These are phyloP conservation scores for Geranium brycei DNA, from an alignment of 345 rosid species.

Conservation along the genomic window DNA sequence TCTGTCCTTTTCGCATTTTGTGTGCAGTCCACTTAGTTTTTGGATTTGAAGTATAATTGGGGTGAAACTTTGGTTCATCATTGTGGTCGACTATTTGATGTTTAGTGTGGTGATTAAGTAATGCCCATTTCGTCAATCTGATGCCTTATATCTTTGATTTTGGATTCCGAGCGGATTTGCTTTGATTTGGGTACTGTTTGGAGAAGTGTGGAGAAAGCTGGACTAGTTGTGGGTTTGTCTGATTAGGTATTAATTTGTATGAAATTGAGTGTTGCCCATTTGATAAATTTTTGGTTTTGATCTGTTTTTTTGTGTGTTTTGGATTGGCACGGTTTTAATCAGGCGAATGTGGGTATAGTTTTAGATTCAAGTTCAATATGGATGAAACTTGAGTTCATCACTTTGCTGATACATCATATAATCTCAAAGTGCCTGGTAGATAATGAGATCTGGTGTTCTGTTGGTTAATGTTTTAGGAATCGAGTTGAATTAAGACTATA, in stretches of 20 bases:
- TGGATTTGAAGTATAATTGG: no score
- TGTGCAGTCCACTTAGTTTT: no score
- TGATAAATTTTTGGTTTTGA: no score
- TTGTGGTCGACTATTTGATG: neutral
- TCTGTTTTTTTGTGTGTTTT: no score
- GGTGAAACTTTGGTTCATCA: no score
- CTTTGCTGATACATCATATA: neutral
- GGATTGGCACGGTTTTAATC: neutral
- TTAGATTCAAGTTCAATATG: neutral
- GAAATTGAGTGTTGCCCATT: no score
- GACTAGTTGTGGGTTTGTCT: neutral
- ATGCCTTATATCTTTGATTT: neutral
- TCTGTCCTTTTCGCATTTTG: no score
- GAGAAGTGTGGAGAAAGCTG: neutral
- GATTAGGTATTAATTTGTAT: neutral
- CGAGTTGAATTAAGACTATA: no score
- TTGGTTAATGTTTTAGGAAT: no score
- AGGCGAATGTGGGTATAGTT: neutral
- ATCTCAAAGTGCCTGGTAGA: no score
- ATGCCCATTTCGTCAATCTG: conserved; percentile 13
- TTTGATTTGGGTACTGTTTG: neutral
- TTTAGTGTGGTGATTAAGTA: conserved; percentile 11
- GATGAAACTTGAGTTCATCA: neutral
- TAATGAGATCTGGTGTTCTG: neutral
- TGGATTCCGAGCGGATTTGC: conserved; percentile 1